These are phyloP conservation scores for Pestalotiopsis sp. DNA, from an alignment of 2,329 filamentous ascomycete species.

Conservation along the genomic window DNA sequence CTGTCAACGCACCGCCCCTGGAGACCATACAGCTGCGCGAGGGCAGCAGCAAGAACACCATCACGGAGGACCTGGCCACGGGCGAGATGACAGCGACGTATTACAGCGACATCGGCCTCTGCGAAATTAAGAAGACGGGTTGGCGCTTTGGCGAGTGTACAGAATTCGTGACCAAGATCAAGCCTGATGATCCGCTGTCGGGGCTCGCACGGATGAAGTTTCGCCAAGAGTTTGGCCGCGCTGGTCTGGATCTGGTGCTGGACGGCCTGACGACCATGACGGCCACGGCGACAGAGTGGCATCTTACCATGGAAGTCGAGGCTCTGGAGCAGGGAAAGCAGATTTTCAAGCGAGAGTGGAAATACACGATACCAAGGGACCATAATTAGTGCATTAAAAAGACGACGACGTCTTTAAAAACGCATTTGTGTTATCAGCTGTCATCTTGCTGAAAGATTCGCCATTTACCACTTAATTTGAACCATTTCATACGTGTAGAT, in stretches of 20 bases:
- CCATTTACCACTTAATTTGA: too few relatives aligned
- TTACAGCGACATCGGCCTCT: neutral
- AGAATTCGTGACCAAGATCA: neutral
- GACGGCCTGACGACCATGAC: neutral
- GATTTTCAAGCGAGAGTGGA: neutral
- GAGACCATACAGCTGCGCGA: neutral
- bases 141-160: neutral
- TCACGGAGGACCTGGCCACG: neutral
- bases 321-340: neutral
- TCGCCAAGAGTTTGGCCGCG: neutral
- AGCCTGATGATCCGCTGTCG: neutral
- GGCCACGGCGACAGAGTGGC: neutral
- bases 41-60: neutral
- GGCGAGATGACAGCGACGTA: neutral
- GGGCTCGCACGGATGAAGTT: neutral
- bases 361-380: neutral
- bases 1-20: neutral
- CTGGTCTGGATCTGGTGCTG: neutral
- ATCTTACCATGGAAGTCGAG: neutral
- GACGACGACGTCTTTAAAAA: neutral
- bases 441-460: too few relatives aligned
- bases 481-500: too few relatives aligned
- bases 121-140: neutral
- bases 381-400: neutral
- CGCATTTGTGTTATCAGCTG: neutral